A percentile compares a stretch with the other conserved stretches of the same genome.
phyloP scores from a whole-genome alignment of 2,329 filamentous ascomycete genomes.

The Zalaria sp. region DNA sequence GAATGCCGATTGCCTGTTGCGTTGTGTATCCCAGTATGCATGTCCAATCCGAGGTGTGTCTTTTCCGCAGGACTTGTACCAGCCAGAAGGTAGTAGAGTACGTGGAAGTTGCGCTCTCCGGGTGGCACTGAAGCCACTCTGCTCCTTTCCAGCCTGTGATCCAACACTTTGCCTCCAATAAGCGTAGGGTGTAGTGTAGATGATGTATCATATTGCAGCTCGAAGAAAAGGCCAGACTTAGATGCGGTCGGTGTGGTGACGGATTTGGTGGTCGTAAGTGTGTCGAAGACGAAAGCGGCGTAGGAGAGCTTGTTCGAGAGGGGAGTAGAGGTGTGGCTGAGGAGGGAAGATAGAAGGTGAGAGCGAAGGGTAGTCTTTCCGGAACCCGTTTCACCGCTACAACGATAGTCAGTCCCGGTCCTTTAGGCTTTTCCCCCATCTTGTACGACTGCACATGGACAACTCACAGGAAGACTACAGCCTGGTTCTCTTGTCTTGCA shows the following conservation, averaged over 20 bases:
- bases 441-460: neutral
- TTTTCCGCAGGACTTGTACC: constrained; percentile 88
- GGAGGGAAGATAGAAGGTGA: constrained; percentile 71
- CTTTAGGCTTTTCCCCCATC: neutral
- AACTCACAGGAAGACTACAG: constrained; percentile 79
- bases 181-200: constrained; percentile 72
- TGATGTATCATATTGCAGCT: constrained; percentile 89
- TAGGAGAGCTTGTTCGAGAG: constrained; percentile 86
- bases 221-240: constrained; percentile 88
- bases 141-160: constrained; percentile 85
- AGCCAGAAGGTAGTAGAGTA: constrained; percentile 86
- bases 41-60: constrained; percentile 59
- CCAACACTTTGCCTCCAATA: constrained; percentile 85
- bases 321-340: constrained; percentile 83
- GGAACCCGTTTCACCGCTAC: constrained; percentile 83
- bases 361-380: constrained; percentile 92
- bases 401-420: neutral
- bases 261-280: constrained; percentile 92
- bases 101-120: constrained; percentile 90
- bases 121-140: constrained; percentile 85
- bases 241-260: constrained; percentile 90
- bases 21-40: constrained; percentile 38
- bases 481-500: constrained; percentile 83
- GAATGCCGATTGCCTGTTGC: constrained; percentile 39
- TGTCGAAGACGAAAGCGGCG: constrained; percentile 90